Conservation (phyloP, 768 basidiomycete genomes). For the Mycena kentingensis region DNA sequence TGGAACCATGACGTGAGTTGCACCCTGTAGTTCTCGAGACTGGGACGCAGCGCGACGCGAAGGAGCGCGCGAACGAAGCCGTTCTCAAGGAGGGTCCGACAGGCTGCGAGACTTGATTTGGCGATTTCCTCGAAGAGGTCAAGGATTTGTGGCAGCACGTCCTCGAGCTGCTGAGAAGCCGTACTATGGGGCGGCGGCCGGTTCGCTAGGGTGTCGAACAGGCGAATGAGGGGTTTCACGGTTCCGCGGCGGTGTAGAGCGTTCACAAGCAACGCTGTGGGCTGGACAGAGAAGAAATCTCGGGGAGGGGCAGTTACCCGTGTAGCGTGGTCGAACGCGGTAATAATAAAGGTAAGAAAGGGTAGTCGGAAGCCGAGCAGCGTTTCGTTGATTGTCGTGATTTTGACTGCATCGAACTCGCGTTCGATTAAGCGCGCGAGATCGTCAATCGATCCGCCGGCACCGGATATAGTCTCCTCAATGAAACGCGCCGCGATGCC, state of each 20-base stretch:
- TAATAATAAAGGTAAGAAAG: no score
- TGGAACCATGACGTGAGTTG: neutral
- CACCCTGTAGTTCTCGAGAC: neutral
- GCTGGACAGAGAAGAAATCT: neutral
- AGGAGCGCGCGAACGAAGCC: neutral
- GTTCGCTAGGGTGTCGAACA: neutral
- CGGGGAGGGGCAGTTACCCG: neutral
- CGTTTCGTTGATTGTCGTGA: no score
- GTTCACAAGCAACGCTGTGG: neutral
- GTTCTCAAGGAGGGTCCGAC: neutral
- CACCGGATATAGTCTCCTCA: no score
- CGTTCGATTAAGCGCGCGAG: no score
- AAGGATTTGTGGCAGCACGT: neutral
- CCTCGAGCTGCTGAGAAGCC: neutral
- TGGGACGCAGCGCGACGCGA: neutral
- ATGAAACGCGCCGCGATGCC: no score
- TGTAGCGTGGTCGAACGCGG: no score
- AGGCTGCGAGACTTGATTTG: neutral
- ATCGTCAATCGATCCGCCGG: no score
- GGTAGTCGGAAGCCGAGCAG: no score
- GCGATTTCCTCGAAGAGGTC: no score
- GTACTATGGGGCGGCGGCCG: neutral
- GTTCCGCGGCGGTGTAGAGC: neutral
- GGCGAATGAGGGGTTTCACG: neutral
- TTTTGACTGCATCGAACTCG: no score